Conservation (phyloP, 2,329 filamentous ascomycete species). For the Graphiopsis chlorocephala region DNA sequence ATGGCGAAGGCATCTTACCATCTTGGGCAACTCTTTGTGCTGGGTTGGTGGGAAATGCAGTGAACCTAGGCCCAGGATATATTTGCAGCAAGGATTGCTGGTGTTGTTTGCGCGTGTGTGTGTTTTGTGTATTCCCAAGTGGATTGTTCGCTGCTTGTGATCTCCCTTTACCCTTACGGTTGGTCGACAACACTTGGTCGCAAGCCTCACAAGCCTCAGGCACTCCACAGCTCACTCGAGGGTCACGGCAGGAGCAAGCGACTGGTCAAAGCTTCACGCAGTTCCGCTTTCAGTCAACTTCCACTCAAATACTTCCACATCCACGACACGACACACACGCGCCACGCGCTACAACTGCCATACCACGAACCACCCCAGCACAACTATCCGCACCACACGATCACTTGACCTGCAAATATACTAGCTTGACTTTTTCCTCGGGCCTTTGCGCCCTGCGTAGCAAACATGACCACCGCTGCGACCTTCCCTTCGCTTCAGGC, state of each 20-base stretch:
- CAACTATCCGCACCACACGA: not conserved
- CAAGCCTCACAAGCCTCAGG: not conserved
- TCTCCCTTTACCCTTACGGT: not conserved
- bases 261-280: not conserved
- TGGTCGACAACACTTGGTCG: constrained; percentile 14
- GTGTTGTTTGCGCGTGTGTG: not conserved
- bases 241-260: not conserved
- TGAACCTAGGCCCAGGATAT: not conserved
- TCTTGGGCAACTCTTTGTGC: constrained; percentile 6
- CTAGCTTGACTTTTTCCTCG: not conserved
- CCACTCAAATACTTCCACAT: constrained; percentile 4
- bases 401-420: not conserved
- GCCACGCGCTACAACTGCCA: not conserved
- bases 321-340: constrained; percentile 5
- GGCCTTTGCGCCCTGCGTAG: constrained; percentile 7
- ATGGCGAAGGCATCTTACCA: constrained; percentile 3
- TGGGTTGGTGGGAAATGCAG: not conserved
- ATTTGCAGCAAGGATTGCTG: not conserved
- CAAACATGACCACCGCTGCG: constrained; percentile 13
- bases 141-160: not conserved
- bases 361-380: not conserved
- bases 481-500: constrained; percentile 21
- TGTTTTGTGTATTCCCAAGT: not conserved
- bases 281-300: constrained; percentile 9
- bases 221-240: not conserved